Evolutionary conservation across 2,329 filamentous ascomycete species (phyloP), one percentile per base, ranked within the genome.

Genomic region (Cryphonectria parasitica): DNA sequence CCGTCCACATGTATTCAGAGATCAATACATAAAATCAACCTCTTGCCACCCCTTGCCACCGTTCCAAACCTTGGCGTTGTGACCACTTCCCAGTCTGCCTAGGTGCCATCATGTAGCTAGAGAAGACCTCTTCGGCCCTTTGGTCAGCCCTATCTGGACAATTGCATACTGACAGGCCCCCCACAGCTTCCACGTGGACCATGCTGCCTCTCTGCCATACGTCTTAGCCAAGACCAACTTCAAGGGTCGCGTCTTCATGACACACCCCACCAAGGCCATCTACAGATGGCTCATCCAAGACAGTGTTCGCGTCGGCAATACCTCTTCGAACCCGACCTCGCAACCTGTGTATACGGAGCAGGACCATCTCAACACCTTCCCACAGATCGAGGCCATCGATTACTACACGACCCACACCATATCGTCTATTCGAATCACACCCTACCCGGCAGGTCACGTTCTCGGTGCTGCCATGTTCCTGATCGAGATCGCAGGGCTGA

Each of bases 211-310:
- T n/a, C 85, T 99, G 63, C 96, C 96, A 61, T 99, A 98, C 80
- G 96, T 99, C 71, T 88, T 99, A 74, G 93, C 95, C 74, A 99
- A 99, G 84, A 98, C 96, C 52, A 98, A 98, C 81, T 99, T 99
- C 85, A 92, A 92, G 74, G 96, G 96, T 64, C 90, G 95, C 31
- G 95, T 98, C 72, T 98, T 98, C 84, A 99, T 98, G 95, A 99
- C 96, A 66, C 96, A 99, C 84, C 94, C 96, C 1, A 99, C 96
- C 63, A 98, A 99, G 81, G 96, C 96, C 76, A 99, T 99, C 79
- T 99, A 99, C 88, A 98, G 98, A 83, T 98, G 96, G 95, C 89
- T 98, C 66, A 98, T 98, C 73, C 94, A 97, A 81, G 96, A 99
- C 82, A 97, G 94, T 75, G 93, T 99, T 61, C 91, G 96, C 71